Evolutionary conservation across 2,329 filamentous ascomycete genomes (phyloP), one percentile per base, ranked within the genome.

Genomic region (Leptodontidium sp.): DNA sequence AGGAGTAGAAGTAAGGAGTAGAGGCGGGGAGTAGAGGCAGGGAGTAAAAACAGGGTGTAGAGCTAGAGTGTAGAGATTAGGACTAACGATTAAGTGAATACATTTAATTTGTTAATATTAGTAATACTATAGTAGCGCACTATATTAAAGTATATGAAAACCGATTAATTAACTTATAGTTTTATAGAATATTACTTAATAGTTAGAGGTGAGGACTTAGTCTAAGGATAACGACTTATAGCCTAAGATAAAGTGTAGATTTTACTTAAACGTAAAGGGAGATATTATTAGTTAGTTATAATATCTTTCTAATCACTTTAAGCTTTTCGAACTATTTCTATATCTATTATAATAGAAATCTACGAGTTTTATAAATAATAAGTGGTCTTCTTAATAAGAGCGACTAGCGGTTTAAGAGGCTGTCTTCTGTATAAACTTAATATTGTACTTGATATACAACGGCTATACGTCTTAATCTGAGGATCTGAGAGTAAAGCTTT

Each of bases 351-450:
- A 26, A 57, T 14, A 67, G 32, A 2, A 52, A 67, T 67, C 49
- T 67, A 67, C 32, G 29, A 66, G 6, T 68, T 68, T 55, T 68
- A 65, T 35, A 65, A 50, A 55, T 4, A 66, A 61, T 24, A 68
- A 62, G 55, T 68, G 1, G n/a, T 62, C n/a, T 65, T 68, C 47
- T 65, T 68, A 47, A 68, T 47, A 9, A n/a, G 61, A 4, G 52
- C 26, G 12, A 68, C 43, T 52, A n/a, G 67, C 32, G 55, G 53
- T 29, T 38, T 68, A 47, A 32, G 55, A 58, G 45, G 47, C 21
- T 69, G 32, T 50, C 63, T 69, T 40, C 11, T 68, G 15, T 69
- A 69, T 63, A 69, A 66, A 24, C 63, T 69, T 45, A 29, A 4
- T 15, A 57, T 66, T 62, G 50, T 69, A 21, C 67, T 69, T 50